Base-by-base conservation (phyloP, 1,284 basidiomycete species). In the Austroboletus olivaceoglutinosus region DNA sequence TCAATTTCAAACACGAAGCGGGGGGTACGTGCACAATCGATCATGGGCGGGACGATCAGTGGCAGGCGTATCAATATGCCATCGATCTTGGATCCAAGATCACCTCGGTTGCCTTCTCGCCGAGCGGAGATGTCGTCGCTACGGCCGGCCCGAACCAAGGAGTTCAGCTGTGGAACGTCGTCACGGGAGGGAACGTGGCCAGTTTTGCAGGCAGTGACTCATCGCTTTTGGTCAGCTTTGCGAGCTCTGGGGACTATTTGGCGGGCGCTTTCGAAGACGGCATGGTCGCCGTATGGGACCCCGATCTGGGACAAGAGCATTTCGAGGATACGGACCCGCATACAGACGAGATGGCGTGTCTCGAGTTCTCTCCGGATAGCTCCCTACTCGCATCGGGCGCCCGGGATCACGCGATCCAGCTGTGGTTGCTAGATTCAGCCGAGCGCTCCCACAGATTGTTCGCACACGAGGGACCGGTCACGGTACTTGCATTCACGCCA, bases 81-180 rank as follows among this genome's bases (percentile, higher is more conserved):
- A 51, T 54, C 19, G 42, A 48, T 30, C 34, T 48, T 8, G 45
- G 48, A 15, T 18, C 37, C 22, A n/a, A 39, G 12, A 37, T 62
- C 8, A 43, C 44, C 27, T 63, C 54, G 22, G 47, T 62, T 25
- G 50, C 57, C 8, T 48, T 61, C 29, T 63, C 60, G 38, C 7
- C 50, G 27, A 51, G 52, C 25, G 58, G 55, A 15, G 48, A 45
- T 5, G 36, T 59, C 25, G 53, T 63, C 23, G 60, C 60, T 2
- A 54, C 61, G 5, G 56, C 59, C 29, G 56, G 57, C 33, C 50
- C 47, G 15, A 40, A 27, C 4, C 51, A 54, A 18, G 60, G 60
- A 31, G 56, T 61, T 21, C 53, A 63, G 27, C 22, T 61, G 29
- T 61, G 60, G 60, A 51, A 61, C 29, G 31, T 21, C n/a, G 29